These are phyloP conservation scores for Thalassiosira ordinaria DNA, from an alignment of 352 stramenopile genomes.

Conservation along the genomic window DNA sequence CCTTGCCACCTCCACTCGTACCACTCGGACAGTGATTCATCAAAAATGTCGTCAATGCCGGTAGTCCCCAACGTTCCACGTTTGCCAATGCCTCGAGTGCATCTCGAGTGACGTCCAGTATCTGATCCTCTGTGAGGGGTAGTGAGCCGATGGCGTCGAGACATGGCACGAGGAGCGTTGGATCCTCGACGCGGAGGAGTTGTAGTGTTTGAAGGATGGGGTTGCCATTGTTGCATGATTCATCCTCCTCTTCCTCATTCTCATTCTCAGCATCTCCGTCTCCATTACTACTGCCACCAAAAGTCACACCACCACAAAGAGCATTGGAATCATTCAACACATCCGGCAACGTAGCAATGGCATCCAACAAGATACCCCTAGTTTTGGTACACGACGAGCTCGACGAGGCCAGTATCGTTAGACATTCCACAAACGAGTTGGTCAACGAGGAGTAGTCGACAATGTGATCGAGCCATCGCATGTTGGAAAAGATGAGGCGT, in stretches of 20 bases:
- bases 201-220: conserved; percentile 46
- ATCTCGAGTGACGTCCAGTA: conserved; percentile 40
- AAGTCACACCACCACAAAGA: conserved; percentile 1
- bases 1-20: conserved; percentile 6
- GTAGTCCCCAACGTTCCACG: conserved; percentile 54
- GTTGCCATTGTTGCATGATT: conserved; percentile 12
- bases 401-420: conserved; percentile 30
- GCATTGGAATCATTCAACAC: conserved; percentile 44
- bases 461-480: conserved; percentile 67
- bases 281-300: neutral
- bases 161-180: conserved; percentile 56
- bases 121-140: conserved; percentile 36
- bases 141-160: conserved; percentile 65
- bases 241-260: neutral
- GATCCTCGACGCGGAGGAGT: conserved; percentile 49
- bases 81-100: conserved; percentile 56
- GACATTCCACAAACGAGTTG: conserved; percentile 40
- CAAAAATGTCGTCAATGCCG: conserved; percentile 57
- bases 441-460: conserved; percentile 40
- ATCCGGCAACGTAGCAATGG: conserved; percentile 56
- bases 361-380: conserved; percentile 53
- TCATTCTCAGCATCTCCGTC: conserved; percentile 16
- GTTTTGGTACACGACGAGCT: conserved; percentile 21
- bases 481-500: conserved; percentile 55
- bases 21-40: conserved; percentile 48